phyloP scores from a whole-genome alignment of 176 grass and related monocot genomes.

The Neostapfia colusana region DNA sequence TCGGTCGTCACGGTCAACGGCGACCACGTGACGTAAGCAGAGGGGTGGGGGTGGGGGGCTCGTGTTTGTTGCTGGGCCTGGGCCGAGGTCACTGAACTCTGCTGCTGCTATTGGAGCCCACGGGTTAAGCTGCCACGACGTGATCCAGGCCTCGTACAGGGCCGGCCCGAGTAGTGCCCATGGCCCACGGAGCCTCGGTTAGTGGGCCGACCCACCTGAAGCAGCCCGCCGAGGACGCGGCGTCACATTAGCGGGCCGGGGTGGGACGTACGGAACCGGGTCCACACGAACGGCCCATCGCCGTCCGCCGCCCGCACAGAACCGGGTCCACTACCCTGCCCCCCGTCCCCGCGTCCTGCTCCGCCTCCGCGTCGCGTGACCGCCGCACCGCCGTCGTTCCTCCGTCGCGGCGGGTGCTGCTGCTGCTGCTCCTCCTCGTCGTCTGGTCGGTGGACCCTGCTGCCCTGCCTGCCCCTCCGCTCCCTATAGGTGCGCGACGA shows the following conservation, averaged over 20 bases:
- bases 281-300: background rate
- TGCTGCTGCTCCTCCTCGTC: background rate
- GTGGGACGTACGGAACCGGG: slow-evolving; percentile 25
- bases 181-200: background rate
- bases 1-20: background rate
- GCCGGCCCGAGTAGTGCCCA: background rate
- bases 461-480: background rate
- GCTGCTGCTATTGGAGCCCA: background rate
- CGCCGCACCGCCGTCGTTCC: background rate
- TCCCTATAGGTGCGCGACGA: slow-evolving; percentile 18
- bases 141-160: background rate
- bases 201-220: background rate
- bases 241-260: background rate
- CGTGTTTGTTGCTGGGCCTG: background rate
- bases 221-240: background rate
- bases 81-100: background rate
- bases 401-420: background rate
- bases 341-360: background rate
- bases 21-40: background rate
- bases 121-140: background rate
- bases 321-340: background rate
- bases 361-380: slow-evolving; percentile 1
- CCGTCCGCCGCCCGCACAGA: background rate
- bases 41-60: too few relatives aligned
- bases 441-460: background rate